These are phyloP conservation scores for Phytophthora cactorum DNA, from an alignment of 352 stramenopile genomes.

Conservation along the genomic window DNA sequence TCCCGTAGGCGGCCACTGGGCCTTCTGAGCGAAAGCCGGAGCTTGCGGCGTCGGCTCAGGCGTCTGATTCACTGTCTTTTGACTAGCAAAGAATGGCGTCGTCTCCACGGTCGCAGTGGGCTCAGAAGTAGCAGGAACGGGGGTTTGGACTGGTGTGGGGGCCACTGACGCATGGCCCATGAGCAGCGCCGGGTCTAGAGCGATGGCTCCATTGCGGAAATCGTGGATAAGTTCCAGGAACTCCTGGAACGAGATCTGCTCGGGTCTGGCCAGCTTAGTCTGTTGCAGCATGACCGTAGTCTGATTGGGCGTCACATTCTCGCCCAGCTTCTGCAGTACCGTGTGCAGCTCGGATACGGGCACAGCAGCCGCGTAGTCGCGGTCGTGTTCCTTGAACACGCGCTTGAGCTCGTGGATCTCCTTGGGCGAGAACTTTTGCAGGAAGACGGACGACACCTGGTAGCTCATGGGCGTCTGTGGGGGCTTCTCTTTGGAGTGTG, in stretches of 20 bases:
- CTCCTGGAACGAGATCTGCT: constrained; percentile 77
- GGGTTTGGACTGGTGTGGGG: constrained; percentile 4
- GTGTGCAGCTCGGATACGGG: constrained; percentile 51
- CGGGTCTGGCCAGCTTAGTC: constrained; percentile 51
- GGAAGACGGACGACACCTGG: constrained; percentile 79
- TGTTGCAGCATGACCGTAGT: constrained; percentile 68
- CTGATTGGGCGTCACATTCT: constrained; percentile 78
- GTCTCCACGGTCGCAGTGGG: constrained; percentile 18
- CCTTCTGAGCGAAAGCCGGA: constrained; percentile 52
- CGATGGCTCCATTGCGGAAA: constrained; percentile 71
- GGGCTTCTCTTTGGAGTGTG: constrained; percentile 17
- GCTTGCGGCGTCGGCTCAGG: constrained; percentile 25
- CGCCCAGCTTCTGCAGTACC: constrained; percentile 79
- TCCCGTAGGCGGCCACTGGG: constrained; percentile 53
- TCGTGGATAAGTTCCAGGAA: constrained; percentile 84
- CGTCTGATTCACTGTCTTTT: constrained; percentile 23
- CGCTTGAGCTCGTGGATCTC: constrained; percentile 89
- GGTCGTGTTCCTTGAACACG: constrained; percentile 87
- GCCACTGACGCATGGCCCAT: constrained; percentile 50
- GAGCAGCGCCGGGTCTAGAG: constrained; percentile 52
- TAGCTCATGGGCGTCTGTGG: constrained; percentile 69
- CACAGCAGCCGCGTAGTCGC: constrained; percentile 69
- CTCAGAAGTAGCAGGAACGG: constrained; percentile 3
- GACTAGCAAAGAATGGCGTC: constrained; percentile 28
- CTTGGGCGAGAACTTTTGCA: constrained; percentile 89